These are phyloP conservation scores for Nannochloris sp. DNA, from an alignment of 139 green algal species.

Conservation along the genomic window DNA sequence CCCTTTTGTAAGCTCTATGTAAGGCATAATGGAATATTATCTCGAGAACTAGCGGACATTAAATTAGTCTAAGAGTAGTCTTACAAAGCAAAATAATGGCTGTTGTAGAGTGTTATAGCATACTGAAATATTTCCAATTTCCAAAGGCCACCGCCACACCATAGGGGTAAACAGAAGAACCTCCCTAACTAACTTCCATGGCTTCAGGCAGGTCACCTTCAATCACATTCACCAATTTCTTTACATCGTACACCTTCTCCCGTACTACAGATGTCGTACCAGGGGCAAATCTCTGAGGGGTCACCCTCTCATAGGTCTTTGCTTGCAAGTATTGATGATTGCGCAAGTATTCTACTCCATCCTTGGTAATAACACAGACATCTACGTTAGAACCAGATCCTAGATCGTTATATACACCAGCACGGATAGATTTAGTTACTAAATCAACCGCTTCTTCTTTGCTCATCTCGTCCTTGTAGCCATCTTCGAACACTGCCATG, in stretches of 20 bases:
- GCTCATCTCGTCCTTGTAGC: slow-evolving; percentile 92
- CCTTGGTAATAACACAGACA: slow-evolving; percentile 91
- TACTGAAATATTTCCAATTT: too few relatives aligned
- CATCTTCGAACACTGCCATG: slow-evolving; percentile 96
- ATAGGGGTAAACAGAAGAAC: too few relatives aligned
- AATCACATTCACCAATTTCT: slow-evolving; percentile 47
- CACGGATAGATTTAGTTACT: slow-evolving; percentile 62
- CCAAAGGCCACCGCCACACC: too few relatives aligned
- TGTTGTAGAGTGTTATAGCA: too few relatives aligned
- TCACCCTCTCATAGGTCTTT: slow-evolving; percentile 80
- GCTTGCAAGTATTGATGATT: slow-evolving; percentile 82
- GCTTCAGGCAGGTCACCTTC: slow-evolving; percentile 51
- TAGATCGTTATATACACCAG: slow-evolving; percentile 95
- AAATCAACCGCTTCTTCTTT: slow-evolving; percentile 75
- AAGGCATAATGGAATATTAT: too few relatives aligned
- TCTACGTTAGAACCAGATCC: slow-evolving; percentile 96
- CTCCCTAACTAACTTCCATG: slow-evolving; percentile 46
- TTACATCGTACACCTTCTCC: slow-evolving; percentile 32
- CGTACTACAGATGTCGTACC: slow-evolving; percentile 64
- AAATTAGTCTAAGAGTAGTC: too few relatives aligned
- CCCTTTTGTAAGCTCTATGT: too few relatives aligned
- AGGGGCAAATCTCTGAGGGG: slow-evolving; percentile 58
- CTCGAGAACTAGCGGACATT: too few relatives aligned
- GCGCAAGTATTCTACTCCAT: slow-evolving; percentile 77
- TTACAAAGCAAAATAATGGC: too few relatives aligned